Evolutionary conservation across 2,329 filamentous ascomycete species (phyloP), one percentile per base, ranked within the genome.

Genomic region (Trichoderma simmonsii): DNA sequence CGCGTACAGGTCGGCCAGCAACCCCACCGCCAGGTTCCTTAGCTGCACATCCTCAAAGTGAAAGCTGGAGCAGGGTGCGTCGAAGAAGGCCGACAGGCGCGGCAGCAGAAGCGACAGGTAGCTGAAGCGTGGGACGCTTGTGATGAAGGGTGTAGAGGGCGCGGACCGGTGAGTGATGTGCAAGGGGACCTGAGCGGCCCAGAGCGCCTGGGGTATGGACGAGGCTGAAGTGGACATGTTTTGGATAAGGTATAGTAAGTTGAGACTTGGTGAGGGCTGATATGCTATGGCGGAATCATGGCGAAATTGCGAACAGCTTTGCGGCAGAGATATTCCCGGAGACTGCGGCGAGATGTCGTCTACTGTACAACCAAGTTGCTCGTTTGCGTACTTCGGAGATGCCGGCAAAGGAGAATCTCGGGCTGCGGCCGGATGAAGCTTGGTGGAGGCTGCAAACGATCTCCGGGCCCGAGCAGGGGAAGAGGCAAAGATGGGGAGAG

Each of bases 81-180:
- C 82, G 79, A 88, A 90, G 79, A 85, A 89, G 73, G 84, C 80
- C 1, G 83, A 81, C 61, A 89, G 82, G 32, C 87, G 86, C 28
- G 88, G 87, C 56, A 89, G 82, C 36, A 90, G 83, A 73, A 89
- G 82, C 12, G 88, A 85, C 9, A 90, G 83, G 80, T 90, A 90
- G 80, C 86, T 85, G 79, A 90, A 88, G 75, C 88, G 87, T 61
- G 88, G 87, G 71, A 89, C 81, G 67, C 83, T 83, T 39, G 86
- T 83, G 77, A 89, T 81, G 76, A 89, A 88, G 21, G 86, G 86
- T 62, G 81, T 80, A 73, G 82, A 81, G 56, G 84, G 83, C 28
- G 82, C 80, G 2, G 82, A 81, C 15, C 83, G 79, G 79, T 89
- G 86, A 2, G 84, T 87, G 76, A 90, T 86, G 79, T 84, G 80